Base-by-base conservation (phyloP, 352 stramenopile genomes). In the Plasmopara viticola region DNA sequence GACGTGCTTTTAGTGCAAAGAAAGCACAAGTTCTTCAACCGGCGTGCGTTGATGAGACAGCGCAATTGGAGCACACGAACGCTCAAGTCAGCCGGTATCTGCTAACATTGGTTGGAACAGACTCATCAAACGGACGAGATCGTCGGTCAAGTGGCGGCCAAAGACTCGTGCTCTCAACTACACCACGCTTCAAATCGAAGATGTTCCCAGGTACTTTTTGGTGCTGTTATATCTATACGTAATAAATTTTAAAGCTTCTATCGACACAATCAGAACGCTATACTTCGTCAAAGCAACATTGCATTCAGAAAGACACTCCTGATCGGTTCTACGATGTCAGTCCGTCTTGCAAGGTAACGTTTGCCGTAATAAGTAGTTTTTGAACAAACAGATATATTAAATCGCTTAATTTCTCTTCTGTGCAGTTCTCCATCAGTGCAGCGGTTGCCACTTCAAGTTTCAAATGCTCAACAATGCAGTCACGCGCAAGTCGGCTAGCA, bases 301-400 rank as follows among this genome's bases (percentile, higher is more conserved):
- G 67, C 12, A 57, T 74, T 7, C 62, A 73, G 46, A 70, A 77
- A 20, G 74, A 86, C 49, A 58, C 65, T 4, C 75, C 73, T 8
- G 75, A 87, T 28, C 75, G 75, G 9, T 89, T 86, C 56, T 89
- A 89, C 61, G 75, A 87, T 55, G 75, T 87, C 44, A 89, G 73
- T 46, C 58, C 75, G 20, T 84, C 73, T 0, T 86, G 69, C 64
- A 81, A 76, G 59, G 66, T 83, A 30, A 35, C 40, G 28, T 45
- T 50, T 25, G 7, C n/a, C 25, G 9, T 6, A 41, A 42, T 34
- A 6, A 8, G 7, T 9, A 20, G 5, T 49, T 15, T 13, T 30
- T 3, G 3, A n/a, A 15, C 20, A 7, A 48, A 44, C 2, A 12
- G 45, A 18, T 46, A 37, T 45, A 15, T 43, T 18, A 33, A 35